Evolutionary conservation across 2,329 filamentous ascomycete genomes (phyloP).

Genomic region (Paracoccidioides lutzii): DNA sequence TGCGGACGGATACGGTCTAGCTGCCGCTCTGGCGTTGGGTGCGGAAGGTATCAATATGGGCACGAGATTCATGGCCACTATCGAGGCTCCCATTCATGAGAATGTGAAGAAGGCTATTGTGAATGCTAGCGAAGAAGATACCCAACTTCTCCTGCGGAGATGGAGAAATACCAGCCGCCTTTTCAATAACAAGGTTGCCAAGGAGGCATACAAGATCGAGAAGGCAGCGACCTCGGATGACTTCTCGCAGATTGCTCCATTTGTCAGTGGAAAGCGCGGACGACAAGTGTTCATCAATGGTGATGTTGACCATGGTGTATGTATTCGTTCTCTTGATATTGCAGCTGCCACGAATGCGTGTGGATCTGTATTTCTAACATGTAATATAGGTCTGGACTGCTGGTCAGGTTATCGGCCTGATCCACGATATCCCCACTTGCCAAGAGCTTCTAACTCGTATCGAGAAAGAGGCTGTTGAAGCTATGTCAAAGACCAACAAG

Average conservation of each 20-base stretch:
- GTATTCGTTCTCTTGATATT: constrained; percentile 24
- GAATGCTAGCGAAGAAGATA: constrained; percentile 77
- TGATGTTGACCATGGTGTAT: constrained; percentile 77
- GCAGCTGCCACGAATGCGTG: not conserved
- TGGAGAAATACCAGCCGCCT: constrained; percentile 89
- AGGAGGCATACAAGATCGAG: constrained; percentile 72
- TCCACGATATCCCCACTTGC: constrained; percentile 71
- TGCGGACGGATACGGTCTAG: constrained; percentile 83
- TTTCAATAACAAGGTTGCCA: constrained; percentile 80
- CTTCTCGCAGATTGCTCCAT: constrained; percentile 76
- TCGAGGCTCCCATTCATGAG: constrained; percentile 80
- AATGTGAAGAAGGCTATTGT: constrained; percentile 95
- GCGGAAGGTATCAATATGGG: constrained; percentile 98
- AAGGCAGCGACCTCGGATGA: constrained; percentile 69
- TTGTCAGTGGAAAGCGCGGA: constrained; percentile 81
- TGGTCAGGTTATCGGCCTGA: constrained; percentile 83
- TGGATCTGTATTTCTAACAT: not conserved
- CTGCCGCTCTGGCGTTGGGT: constrained; percentile 77
- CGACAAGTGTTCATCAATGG: constrained; percentile 85
- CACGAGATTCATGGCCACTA: constrained; percentile 91
- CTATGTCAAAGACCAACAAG: constrained; percentile 47
- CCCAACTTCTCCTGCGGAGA: constrained; percentile 69
- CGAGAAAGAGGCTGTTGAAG: constrained; percentile 60
- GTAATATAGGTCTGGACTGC: constrained; percentile 77
- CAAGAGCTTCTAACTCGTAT: constrained; percentile 56